Base-by-base conservation (phyloP, 2,329 filamentous ascomycete genomes). In the Botrytis fragariae region DNA sequence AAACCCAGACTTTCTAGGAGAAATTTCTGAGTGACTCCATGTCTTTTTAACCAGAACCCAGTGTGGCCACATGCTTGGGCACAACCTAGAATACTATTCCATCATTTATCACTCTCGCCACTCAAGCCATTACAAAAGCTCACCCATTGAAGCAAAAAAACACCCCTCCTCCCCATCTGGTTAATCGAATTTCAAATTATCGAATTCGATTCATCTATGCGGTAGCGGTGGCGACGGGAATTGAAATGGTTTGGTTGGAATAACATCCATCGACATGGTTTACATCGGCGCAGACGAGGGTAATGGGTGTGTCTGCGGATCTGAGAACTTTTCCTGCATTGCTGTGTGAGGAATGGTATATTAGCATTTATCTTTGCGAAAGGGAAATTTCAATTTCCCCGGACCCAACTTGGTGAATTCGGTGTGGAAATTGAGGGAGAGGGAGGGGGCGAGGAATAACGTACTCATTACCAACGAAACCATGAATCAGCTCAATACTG, bases 401-500 rank as follows among this genome's bases (percentile, higher is more conserved):
- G 20, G 20, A n/a, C 7, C 51, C 10, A 44, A 22, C 12, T 39
- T 42, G 32, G 22, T 62, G 5, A 9, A n/a, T 7, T 25, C 6
- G 60, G 22, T 39, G 60, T 8, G 22, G 51, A 59, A 14, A 42
- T 32, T 25, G 35, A 29, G 51, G 3, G 14, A 54, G 44, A n/a
- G 51, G 48, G 25, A 48, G 18, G n/a, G 25, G n/a, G 18, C 22
- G 4, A 51, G 35, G 6, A 37, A 32, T 44, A 39, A 60, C 77
- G 37, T 76, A 79, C 78, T 37, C 54, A 35, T 76, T 74, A 54
- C 79, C 76, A 29, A 72, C 70, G 57, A 76, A 80, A 39, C 60
- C 72, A 64, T 80, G 79, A 39, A 75, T 69, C 25, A 80, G 63
- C 22, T 75, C 67, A 8, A 80, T 59, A 2, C 29, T 37, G 75